These are phyloP conservation scores for Aspergillus steynii DNA, from an alignment of 495 filamentous ascomycete species.

Conservation along the genomic window DNA sequence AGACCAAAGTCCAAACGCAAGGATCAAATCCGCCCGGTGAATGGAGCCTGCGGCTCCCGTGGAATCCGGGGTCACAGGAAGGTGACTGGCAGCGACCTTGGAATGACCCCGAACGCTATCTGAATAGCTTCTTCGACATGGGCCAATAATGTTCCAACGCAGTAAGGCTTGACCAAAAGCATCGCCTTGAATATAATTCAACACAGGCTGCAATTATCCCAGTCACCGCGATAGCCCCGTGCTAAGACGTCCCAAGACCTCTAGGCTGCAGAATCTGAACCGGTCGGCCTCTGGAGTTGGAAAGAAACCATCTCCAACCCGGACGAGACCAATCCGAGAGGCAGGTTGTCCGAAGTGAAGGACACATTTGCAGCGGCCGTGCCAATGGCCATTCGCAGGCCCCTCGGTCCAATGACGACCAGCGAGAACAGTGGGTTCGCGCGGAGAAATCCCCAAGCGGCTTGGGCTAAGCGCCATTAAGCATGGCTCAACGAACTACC, in stretches of 20 bases:
- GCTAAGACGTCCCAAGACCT: not conserved
- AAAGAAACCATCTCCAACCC: not conserved
- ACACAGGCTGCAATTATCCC: not conserved
- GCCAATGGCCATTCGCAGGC: not conserved
- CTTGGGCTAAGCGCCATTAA: not conserved
- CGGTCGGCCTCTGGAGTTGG: not conserved
- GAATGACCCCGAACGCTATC: not conserved
- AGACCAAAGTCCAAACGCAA: too few species aligned
- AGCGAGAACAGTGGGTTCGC: not conserved
- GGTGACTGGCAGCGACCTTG: not conserved
- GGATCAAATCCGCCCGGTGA: not conserved
- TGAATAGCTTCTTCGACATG: not conserved
- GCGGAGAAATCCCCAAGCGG: not conserved
- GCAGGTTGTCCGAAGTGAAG: constrained; percentile 9
- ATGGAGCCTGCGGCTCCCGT: not conserved
- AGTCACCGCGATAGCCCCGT: not conserved
- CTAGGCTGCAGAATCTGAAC: not conserved
- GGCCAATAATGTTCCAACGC: not conserved
- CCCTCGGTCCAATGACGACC: not conserved
- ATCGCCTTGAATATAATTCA: not conserved
- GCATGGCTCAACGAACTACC: not conserved
- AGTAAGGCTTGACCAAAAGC: not conserved
- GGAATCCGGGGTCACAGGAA: not conserved
- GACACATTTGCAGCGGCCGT: not conserved
- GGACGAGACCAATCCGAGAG: constrained; percentile 9